Percentiles rank a stretch among this genome's conserved stretches.
Conservation (phyloP, 2,329 filamentous ascomycete genomes). For the Fusarium keratoplasticum region DNA sequence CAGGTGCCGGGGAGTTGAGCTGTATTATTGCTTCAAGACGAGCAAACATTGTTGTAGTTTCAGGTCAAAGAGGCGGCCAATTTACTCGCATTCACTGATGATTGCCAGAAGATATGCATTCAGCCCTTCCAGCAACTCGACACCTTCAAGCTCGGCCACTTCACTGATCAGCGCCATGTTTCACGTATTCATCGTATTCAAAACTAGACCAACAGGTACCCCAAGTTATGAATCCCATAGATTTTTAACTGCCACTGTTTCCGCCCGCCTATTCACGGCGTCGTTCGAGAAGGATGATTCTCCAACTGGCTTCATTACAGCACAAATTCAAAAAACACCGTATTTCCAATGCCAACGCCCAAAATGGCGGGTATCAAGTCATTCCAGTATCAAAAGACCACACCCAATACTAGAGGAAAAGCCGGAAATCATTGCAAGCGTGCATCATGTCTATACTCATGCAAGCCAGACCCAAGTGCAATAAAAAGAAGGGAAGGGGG, state of each 20-base stretch:
- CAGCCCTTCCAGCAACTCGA: too few species aligned
- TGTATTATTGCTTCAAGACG: background rate
- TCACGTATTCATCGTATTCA: background rate
- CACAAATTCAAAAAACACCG: background rate
- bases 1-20: background rate
- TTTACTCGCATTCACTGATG: too few species aligned
- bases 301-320: background rate
- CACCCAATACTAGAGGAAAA: background rate
- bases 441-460: constrained; percentile 26
- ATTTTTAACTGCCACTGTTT: background rate
- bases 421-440: background rate
- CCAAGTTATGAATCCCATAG: background rate
- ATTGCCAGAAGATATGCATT: too few species aligned
- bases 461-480: constrained; percentile 1
- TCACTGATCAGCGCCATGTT: background rate
- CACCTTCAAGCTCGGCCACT: background rate
- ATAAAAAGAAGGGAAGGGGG: background rate
- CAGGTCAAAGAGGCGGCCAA: too few species aligned
- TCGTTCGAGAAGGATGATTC: background rate
- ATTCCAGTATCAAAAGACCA: background rate
- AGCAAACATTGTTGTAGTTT: too few species aligned
- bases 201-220: background rate
- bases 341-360: background rate
- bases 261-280: background rate
- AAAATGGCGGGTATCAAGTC: background rate